These are phyloP conservation scores for Paramyrothecium sp. DNA, from an alignment of 2,329 filamentous ascomycete genomes.

Conservation along the genomic window DNA sequence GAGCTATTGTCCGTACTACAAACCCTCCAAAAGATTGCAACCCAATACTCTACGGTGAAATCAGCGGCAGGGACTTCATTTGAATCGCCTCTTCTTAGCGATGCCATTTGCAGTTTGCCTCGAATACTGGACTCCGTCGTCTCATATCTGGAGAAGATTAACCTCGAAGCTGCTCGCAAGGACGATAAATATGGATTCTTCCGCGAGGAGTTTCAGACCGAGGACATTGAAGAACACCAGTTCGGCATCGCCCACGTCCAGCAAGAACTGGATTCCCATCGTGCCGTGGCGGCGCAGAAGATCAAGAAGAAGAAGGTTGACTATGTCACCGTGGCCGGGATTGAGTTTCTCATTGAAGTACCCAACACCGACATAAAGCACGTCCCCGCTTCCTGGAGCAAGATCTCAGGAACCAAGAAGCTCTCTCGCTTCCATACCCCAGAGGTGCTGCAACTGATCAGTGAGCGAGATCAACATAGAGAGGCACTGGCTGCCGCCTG, in stretches of 20 bases:
- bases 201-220: conserved; percentile 80
- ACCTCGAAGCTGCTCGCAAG: conserved; percentile 74
- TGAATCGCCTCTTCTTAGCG: conserved; percentile 63
- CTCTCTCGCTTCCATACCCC: conserved; percentile 92
- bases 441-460: conserved; percentile 77
- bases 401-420: conserved; percentile 93
- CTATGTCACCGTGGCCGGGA: conserved; percentile 83
- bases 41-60: conserved; percentile 70
- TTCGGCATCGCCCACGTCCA: conserved; percentile 89
- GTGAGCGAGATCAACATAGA: conserved; percentile 90
- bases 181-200: conserved; percentile 97
- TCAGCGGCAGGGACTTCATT: conserved; percentile 69
- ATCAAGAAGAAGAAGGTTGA: conserved; percentile 69
- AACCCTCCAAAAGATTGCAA: conserved; percentile 77
- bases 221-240: conserved; percentile 86
- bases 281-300: conserved; percentile 65
- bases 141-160: conserved; percentile 79
- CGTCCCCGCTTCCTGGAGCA: conserved; percentile 91
- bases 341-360: conserved; percentile 94
- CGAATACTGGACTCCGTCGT: conserved; percentile 72
- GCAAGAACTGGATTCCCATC: conserved; percentile 80
- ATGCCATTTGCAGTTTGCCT: conserved; percentile 74
- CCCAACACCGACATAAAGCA: conserved; percentile 78
- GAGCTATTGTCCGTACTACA: conserved; percentile 86
- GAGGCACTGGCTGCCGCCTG: conserved; percentile 91